Conservation (phyloP, 2,329 filamentous ascomycete species). For the Periconia sp. region DNA sequence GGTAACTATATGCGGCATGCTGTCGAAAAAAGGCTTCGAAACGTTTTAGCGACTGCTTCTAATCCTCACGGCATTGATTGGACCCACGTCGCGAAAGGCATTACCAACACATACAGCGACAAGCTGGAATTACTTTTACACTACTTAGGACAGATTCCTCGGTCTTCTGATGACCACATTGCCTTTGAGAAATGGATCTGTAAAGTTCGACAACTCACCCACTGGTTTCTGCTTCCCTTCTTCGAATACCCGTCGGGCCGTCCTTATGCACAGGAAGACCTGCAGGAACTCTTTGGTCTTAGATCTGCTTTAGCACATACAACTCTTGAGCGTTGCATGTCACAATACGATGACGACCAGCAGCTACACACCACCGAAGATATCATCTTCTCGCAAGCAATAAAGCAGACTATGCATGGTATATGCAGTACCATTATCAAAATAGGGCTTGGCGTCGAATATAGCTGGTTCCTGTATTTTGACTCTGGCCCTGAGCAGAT, state of each 20-base stretch:
- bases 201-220: constrained; percentile 35
- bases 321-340: constrained; percentile 51
- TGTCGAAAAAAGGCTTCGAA: constrained; percentile 20
- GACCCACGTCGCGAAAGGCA: constrained; percentile 49
- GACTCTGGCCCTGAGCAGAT: constrained; percentile 13
- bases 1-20: constrained; percentile 24
- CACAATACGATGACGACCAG: constrained; percentile 46
- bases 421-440: constrained; percentile 52
- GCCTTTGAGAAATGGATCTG: background rate
- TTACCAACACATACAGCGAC: constrained; percentile 49
- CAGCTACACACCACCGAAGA: constrained; percentile 44
- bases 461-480: constrained; percentile 44
- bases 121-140: constrained; percentile 38
- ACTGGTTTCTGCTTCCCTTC: constrained; percentile 54
- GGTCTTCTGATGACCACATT: background rate
- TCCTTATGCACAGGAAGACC: constrained; percentile 10
- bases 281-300: constrained; percentile 37
- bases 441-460: constrained; percentile 53
- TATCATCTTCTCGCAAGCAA: constrained; percentile 44
- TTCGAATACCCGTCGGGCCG: constrained; percentile 50
- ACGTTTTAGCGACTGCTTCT: too few species aligned
- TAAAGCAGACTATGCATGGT: constrained; percentile 49
- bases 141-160: constrained; percentile 31
- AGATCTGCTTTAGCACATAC: constrained; percentile 43
- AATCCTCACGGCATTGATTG: constrained; percentile 41